Conservation (phyloP, 1,139 yeast genomes). For the Wickerhamomyces sp. region DNA sequence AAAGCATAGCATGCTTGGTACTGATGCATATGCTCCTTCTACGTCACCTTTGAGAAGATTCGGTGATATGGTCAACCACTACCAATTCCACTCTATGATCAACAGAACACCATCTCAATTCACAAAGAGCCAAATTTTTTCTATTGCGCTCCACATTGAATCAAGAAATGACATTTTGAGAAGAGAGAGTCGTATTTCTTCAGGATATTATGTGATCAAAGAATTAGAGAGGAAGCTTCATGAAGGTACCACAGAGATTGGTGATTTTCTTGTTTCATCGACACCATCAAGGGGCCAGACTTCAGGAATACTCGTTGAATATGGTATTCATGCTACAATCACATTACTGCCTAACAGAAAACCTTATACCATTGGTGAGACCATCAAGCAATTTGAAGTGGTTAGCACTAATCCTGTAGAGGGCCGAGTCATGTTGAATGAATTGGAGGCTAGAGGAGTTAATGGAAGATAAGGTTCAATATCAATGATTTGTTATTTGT, state of each 20-base stretch:
- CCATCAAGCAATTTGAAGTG: constrained; percentile 31
- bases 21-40: constrained; percentile 60
- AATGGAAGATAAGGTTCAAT: background rate
- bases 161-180: constrained; percentile 30
- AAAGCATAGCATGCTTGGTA: constrained; percentile 62
- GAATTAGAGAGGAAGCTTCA: constrained; percentile 26
- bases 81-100: constrained; percentile 45
- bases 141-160: constrained; percentile 28
- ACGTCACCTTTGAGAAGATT: constrained; percentile 89
- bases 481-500: too few species aligned
- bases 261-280: constrained; percentile 33
- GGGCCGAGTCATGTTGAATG: constrained; percentile 24
- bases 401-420: constrained; percentile 36
- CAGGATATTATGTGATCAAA: constrained; percentile 37
- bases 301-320: constrained; percentile 34
- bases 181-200: constrained; percentile 27
- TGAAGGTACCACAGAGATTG: constrained; percentile 10
- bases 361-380: constrained; percentile 35
- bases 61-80: constrained; percentile 77
- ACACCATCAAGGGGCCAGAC: constrained; percentile 35
- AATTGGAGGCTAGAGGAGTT: background rate
- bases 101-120: constrained; percentile 20
- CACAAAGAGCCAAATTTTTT: constrained; percentile 19
- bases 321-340: constrained; percentile 31
- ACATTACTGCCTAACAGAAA: constrained; percentile 20